Evolutionary conservation across 2,329 filamentous ascomycete species (phyloP).

Genomic region (Cercospora berteroae): DNA sequence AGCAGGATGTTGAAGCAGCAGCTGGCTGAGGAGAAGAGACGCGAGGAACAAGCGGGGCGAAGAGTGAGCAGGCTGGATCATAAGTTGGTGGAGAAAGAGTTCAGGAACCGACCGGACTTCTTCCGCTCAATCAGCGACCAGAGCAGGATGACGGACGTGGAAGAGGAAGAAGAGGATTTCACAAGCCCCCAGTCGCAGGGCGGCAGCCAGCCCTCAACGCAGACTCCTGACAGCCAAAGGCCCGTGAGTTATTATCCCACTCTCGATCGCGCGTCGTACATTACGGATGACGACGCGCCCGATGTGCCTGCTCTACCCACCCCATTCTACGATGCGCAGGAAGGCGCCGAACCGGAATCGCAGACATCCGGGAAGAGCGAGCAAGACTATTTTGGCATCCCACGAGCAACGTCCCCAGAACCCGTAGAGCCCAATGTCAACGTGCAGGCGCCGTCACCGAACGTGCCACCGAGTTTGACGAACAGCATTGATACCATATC

Average conservation of each 20-base stretch:
- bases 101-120: conserved; percentile 75
- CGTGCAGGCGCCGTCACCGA: conserved; percentile 46
- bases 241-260: conserved; percentile 39
- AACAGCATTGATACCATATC: conserved; percentile 39
- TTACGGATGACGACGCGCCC: conserved; percentile 16
- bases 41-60: conserved; percentile 65
- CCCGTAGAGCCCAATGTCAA: conserved; percentile 43
- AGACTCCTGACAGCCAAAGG: conserved; percentile 36
- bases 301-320: conserved; percentile 23
- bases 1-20: conserved; percentile 68
- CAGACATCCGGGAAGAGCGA: conserved; percentile 7
- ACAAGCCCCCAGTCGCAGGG: conserved; percentile 32
- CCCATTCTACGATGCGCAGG: conserved; percentile 30
- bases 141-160: conserved; percentile 38
- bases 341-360: conserved; percentile 17
- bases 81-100: conserved; percentile 75
- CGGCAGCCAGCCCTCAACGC: conserved; percentile 11
- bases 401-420: conserved; percentile 48
- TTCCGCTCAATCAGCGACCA: conserved; percentile 69
- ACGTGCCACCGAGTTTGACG: conserved; percentile 37
- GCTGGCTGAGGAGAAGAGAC: conserved; percentile 67
- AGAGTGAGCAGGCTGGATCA: conserved; percentile 84
- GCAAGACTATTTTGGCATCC: conserved; percentile 47
- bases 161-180: conserved; percentile 49
- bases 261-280: conserved; percentile 29